A percentile compares a stretch with the other conserved stretches of the same genome.
These are phyloP conservation scores for Fusarium papillatum DNA, from an alignment of 2,329 filamentous ascomycete genomes.

Conservation along the genomic window DNA sequence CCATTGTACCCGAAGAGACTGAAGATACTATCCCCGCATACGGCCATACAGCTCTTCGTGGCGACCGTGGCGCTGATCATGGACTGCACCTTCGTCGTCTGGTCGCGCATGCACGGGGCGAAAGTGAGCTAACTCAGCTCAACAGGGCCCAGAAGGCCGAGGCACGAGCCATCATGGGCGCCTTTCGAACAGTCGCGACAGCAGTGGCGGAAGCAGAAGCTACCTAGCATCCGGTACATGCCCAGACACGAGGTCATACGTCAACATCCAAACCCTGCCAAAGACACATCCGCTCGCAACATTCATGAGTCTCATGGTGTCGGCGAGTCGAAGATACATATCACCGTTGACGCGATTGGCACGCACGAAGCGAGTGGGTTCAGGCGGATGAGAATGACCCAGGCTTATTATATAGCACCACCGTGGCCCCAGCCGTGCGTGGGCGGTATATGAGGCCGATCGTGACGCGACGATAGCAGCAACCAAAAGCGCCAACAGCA, in stretches of 20 bases:
- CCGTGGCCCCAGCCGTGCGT: too few species aligned
- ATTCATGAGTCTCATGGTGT: too few species aligned
- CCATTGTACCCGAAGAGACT: background rate
- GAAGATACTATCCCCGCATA: background rate
- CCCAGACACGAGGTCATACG: background rate
- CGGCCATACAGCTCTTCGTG: background rate
- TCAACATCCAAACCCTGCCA: background rate
- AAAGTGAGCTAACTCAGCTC: background rate
- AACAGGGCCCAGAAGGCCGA: background rate
- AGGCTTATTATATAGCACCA: background rate
- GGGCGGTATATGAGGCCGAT: too few species aligned
- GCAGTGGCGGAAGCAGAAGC: background rate
- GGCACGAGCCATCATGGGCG: background rate
- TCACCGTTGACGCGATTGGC: background rate
- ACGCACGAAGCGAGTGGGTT: background rate
- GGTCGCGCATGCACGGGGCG: background rate
- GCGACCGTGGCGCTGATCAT: background rate
- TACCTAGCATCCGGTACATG: background rate
- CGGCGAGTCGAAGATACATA: background rate
- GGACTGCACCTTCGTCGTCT: background rate
- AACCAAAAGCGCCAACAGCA: too few species aligned
- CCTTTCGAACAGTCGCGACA: background rate
- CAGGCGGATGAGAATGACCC: background rate
- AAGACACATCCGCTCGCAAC: background rate
- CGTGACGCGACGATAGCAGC: too few species aligned